These are phyloP conservation scores for Apiospora rasikravindrae DNA, from an alignment of 2,329 filamentous ascomycete genomes.

Conservation along the genomic window DNA sequence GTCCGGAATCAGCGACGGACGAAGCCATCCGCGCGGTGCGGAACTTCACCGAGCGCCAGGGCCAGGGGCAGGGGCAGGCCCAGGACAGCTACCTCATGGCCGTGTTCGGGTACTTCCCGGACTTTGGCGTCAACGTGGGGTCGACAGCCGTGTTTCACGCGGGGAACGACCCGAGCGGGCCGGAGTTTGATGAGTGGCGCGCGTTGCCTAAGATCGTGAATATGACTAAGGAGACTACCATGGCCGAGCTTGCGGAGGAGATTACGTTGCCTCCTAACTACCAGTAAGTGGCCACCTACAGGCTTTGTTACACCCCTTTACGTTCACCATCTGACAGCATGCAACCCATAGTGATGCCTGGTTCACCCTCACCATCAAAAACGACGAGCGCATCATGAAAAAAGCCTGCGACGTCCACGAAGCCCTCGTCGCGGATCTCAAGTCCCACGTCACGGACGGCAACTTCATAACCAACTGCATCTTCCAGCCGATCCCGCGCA, in stretches of 20 bases:
- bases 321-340: too few relatives aligned
- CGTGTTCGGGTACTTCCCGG: not conserved
- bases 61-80: not conserved
- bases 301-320: too few relatives aligned
- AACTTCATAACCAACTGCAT: conserved; percentile 25
- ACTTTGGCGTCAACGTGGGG: not conserved
- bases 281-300: conserved; percentile 18
- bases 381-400: conserved; percentile 25
- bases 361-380: conserved; percentile 28
- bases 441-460: conserved; percentile 22
- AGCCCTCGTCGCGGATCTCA: conserved; percentile 24
- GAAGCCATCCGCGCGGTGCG: not conserved
- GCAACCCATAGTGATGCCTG: conserved; percentile 18
- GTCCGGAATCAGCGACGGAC: not conserved
- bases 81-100: not conserved
- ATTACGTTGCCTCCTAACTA: not conserved
- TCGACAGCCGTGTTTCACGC: not conserved
- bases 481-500: conserved; percentile 30
- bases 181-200: not conserved
- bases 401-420: conserved; percentile 24
- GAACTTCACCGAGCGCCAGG: not conserved
- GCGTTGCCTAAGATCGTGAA: not conserved
- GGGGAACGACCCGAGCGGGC: not conserved
- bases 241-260: not conserved
- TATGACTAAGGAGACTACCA: not conserved